These are phyloP conservation scores for Begonia peltatifolia DNA, from an alignment of 306 rosid species.

Conservation along the genomic window DNA sequence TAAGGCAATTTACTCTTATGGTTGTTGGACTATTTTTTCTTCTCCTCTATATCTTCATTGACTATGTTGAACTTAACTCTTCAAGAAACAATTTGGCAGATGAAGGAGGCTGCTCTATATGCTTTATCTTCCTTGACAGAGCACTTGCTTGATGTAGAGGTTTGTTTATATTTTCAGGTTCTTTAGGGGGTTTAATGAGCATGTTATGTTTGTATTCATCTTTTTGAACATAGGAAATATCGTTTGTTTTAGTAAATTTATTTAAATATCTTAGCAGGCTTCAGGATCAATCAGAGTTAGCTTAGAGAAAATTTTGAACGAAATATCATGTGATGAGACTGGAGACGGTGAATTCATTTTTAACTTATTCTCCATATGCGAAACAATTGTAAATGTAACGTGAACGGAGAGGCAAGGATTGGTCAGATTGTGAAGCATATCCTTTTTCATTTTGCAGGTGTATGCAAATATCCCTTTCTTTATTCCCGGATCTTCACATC, in stretches of 20 bases:
- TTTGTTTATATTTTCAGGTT: slow-evolving; percentile 12
- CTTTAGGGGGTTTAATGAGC: no score
- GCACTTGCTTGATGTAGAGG: slow-evolving; percentile 66
- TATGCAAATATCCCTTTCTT: slow-evolving; percentile 66
- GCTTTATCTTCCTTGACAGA: slow-evolving; percentile 74
- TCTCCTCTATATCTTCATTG: no score
- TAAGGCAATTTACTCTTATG: no score
- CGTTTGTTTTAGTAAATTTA: slow-evolving; percentile 9
- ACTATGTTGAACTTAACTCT: not conserved
- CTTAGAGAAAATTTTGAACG: slow-evolving; percentile 43
- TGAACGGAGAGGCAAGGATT: not conserved
- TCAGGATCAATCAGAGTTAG: slow-evolving; percentile 25
- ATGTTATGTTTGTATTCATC: slow-evolving; percentile 9
- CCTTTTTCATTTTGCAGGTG: slow-evolving; percentile 38
- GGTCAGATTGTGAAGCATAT: slow-evolving; percentile 14
- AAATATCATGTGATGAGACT: slow-evolving; percentile 49
- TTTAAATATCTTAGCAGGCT: slow-evolving; percentile 28
- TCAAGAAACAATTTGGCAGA: slow-evolving; percentile 37
- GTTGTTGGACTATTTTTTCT: no score
- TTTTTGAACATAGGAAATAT: slow-evolving; percentile 1
- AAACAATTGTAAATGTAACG: not conserved
- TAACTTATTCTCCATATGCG: not conserved
- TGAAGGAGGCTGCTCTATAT: slow-evolving; percentile 76
- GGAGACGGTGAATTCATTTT: slow-evolving; percentile 35
- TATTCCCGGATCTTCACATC: slow-evolving; percentile 73